Conservation (phyloP, 75 land plant genomes). For the Pinus tabuliformis region DNA sequence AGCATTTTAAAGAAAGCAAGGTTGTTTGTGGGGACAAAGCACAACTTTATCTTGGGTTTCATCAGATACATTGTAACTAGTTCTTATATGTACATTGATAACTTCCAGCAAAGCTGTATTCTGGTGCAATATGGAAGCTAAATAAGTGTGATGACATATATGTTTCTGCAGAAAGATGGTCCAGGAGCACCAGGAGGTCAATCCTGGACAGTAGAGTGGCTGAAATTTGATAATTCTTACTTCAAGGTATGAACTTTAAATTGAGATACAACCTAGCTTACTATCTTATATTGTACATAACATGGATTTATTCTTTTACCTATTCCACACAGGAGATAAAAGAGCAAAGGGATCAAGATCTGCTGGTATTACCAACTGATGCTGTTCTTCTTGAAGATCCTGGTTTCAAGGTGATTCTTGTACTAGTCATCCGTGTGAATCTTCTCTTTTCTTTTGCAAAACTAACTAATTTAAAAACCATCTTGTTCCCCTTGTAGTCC, state of each 20-base stretch:
- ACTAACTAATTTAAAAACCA: neutral
- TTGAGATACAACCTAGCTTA: neutral
- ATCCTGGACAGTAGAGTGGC: constrained; percentile 98
- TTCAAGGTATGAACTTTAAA: constrained; percentile 55
- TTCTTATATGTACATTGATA: neutral
- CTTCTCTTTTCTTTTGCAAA: neutral
- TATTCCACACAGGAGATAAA: constrained; percentile 74
- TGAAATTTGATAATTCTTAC: constrained; percentile 98
- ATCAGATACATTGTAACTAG: neutral
- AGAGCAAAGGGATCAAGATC: constrained; percentile 78
- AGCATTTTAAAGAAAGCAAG: too few species aligned
- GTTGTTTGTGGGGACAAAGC: too few species aligned
- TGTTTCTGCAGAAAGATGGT: constrained; percentile 77
- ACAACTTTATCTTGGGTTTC: neutral
- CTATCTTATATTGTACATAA: neutral
- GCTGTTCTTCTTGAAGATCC: constrained; percentile 94
- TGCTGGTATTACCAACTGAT: constrained; percentile 95
- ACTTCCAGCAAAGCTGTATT: neutral
- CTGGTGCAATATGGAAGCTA: neutral
- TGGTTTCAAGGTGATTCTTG: constrained; percentile 59
- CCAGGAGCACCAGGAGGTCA: constrained; percentile 98
- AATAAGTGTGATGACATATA: neutral
- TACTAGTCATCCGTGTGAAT: neutral
- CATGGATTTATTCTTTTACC: constrained; percentile 5
- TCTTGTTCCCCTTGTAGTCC: neutral